A percentile compares a stretch with the other conserved stretches of the same genome.
phyloP scores from a whole-genome alignment of 495 filamentous ascomycete genomes.

The Neurospora sp. region DNA sequence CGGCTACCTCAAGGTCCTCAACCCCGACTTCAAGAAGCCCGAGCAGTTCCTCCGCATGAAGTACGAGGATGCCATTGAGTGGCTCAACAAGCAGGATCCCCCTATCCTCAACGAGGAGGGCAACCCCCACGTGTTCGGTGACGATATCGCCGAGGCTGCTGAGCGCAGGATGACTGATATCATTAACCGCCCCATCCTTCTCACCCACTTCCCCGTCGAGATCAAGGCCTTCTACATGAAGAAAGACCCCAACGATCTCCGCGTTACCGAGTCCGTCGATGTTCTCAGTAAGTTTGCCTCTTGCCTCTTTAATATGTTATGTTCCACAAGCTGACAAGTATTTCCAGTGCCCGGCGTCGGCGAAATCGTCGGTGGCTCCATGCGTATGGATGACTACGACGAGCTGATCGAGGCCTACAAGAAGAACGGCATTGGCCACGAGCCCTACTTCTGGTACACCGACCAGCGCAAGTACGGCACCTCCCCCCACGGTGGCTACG shows the following conservation, averaged over 20 bases:
- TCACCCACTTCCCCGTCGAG: slow-evolving; percentile 92
- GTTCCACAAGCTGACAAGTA: background rate
- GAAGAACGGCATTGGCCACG: slow-evolving; percentile 73
- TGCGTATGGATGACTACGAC: slow-evolving; percentile 92
- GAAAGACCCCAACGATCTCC: slow-evolving; percentile 67
- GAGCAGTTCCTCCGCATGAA: slow-evolving; percentile 87
- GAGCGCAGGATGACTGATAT: slow-evolving; percentile 95
- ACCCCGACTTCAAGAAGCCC: slow-evolving; percentile 77
- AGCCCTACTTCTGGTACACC: slow-evolving; percentile 97
- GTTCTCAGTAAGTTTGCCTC: slow-evolving; percentile 45
- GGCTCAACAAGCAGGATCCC: slow-evolving; percentile 72
- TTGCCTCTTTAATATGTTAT: background rate
- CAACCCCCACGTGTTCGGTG: slow-evolving; percentile 80
- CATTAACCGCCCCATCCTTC: slow-evolving; percentile 89
- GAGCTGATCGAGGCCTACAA: slow-evolving; percentile 85
- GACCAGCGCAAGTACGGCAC: slow-evolving; percentile 98
- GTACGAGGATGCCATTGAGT: slow-evolving; percentile 88
- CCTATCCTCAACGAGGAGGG: slow-evolving; percentile 85
- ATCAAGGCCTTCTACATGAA: slow-evolving; percentile 99
- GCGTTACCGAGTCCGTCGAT: slow-evolving; percentile 96
- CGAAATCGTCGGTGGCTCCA: slow-evolving; percentile 93
- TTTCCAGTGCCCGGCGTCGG: slow-evolving; percentile 54
- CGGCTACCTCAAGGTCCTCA: slow-evolving; percentile 66
- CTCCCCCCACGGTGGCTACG: slow-evolving; percentile 91
- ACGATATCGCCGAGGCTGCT: slow-evolving; percentile 96